phyloP scores from a whole-genome alignment of 805 yeast genomes.

The Candida glaebosa region DNA sequence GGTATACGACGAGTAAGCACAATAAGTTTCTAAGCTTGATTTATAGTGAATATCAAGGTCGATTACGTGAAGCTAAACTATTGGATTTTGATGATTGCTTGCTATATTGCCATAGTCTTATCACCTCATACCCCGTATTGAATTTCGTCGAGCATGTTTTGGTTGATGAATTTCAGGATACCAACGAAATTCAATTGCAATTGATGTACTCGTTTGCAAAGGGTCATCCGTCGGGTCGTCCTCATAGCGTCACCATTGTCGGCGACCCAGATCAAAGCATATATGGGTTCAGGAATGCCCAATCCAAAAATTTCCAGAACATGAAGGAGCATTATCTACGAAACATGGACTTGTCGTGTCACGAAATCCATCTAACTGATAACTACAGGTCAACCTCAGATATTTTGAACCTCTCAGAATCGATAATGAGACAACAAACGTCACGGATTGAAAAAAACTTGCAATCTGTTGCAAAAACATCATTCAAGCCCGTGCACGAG shows the following conservation, averaged over 20 bases:
- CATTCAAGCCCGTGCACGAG: slow-evolving; percentile 47
- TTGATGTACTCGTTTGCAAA: slow-evolving; percentile 50
- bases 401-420: slow-evolving; percentile 63
- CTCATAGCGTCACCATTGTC: slow-evolving; percentile 71
- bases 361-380: slow-evolving; percentile 48
- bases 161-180: slow-evolving; percentile 95
- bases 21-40: slow-evolving; percentile 24
- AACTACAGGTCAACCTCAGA: slow-evolving; percentile 79
- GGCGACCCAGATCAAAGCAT: slow-evolving; percentile 98
- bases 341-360: slow-evolving; percentile 13
- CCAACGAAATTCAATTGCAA: slow-evolving; percentile 71
- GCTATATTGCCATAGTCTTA: slow-evolving; percentile 48
- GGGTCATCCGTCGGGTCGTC: slow-evolving; percentile 28
- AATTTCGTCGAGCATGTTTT: slow-evolving; percentile 62
- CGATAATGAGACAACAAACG: slow-evolving; percentile 55
- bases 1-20: slow-evolving; percentile 19
- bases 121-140: slow-evolving; percentile 45
- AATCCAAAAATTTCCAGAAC: slow-evolving; percentile 56
- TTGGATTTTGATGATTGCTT: slow-evolving; percentile 83
- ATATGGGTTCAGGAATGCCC: slow-evolving; percentile 83
- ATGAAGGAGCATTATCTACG: slow-evolving; percentile 45
- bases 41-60: slow-evolving; percentile 52
- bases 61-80: slow-evolving; percentile 38
- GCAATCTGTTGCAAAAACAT: slow-evolving; percentile 40
- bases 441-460: slow-evolving; percentile 44